Percentiles rank a stretch among this genome's conserved stretches.
Evolutionary conservation across 2,329 filamentous ascomycete genomes (phyloP).

Genomic region (Sclerotinia minor): DNA sequence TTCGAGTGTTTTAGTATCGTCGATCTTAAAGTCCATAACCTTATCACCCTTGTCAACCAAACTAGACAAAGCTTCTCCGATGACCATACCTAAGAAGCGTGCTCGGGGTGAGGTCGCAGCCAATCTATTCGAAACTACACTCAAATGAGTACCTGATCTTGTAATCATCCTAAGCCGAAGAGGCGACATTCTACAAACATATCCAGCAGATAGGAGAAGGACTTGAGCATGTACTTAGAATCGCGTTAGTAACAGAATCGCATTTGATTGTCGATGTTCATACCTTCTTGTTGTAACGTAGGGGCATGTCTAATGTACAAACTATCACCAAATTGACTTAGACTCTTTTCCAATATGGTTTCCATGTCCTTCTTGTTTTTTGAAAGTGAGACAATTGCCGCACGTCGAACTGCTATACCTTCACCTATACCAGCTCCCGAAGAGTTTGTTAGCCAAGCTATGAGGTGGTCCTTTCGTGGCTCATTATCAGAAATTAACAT

Average conservation of each 20-base stretch:
- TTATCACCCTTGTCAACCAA: constrained; percentile 65
- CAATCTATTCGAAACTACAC: constrained; percentile 80
- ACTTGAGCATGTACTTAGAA: constrained; percentile 73
- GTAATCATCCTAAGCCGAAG: constrained; percentile 68
- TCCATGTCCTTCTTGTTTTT: constrained; percentile 54
- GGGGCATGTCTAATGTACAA: constrained; percentile 85
- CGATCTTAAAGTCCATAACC: constrained; percentile 78
- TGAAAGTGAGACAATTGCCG: constrained; percentile 59
- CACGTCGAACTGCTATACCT: constrained; percentile 64
- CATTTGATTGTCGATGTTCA: constrained; percentile 31
- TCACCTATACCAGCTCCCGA: constrained; percentile 66
- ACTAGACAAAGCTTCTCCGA: constrained; percentile 70
- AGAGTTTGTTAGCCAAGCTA: constrained; percentile 64
- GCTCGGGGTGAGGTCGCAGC: constrained; percentile 72
- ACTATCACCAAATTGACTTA: constrained; percentile 78
- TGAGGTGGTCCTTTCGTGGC: constrained; percentile 53
- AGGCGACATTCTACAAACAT: constrained; percentile 65
- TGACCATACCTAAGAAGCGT: constrained; percentile 82
- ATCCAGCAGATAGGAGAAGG: constrained; percentile 74
- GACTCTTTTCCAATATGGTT: constrained; percentile 63
- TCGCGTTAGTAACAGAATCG: constrained; percentile 31
- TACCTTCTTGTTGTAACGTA: constrained; percentile 85
- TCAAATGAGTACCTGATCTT: constrained; percentile 72
- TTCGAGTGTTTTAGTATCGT: constrained; percentile 73
- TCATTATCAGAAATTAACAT: constrained; percentile 51